These are phyloP conservation scores for Sugiyamaella floridensis DNA, from an alignment of 805 yeast genomes.

Conservation along the genomic window DNA sequence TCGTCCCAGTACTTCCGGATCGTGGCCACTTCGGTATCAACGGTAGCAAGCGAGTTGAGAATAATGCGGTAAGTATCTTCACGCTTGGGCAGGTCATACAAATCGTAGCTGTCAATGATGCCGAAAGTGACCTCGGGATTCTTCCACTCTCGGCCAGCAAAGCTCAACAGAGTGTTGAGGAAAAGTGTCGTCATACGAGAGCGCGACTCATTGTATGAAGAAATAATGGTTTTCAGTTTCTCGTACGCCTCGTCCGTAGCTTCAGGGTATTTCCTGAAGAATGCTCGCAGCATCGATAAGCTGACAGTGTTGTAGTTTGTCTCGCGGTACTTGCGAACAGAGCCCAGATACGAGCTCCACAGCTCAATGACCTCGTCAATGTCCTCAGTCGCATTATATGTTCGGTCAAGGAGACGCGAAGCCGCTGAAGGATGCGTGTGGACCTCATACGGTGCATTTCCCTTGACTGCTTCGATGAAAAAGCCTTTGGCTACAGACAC, in stretches of 20 bases:
- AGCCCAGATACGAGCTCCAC: constrained; percentile 41
- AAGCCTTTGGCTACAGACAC: constrained; percentile 64
- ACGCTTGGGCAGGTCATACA: constrained; percentile 52
- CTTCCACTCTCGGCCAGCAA: constrained; percentile 51
- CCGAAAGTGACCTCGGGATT: constrained; percentile 56
- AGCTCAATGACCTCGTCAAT: constrained; percentile 54
- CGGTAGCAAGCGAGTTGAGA: constrained; percentile 64
- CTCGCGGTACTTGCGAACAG: constrained; percentile 13
- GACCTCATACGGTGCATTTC: constrained; percentile 66
- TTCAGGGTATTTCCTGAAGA: constrained; percentile 52
- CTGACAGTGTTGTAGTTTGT: constrained; percentile 41
- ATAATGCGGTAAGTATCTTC: constrained; percentile 66
- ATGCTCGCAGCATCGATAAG: constrained; percentile 62
- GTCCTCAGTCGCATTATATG: constrained; percentile 37
- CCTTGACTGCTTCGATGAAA: constrained; percentile 62
- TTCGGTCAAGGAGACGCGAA: constrained; percentile 53
- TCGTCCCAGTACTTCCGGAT: constrained; percentile 51
- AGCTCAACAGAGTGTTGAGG: constrained; percentile 66
- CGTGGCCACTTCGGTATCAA: constrained; percentile 47
- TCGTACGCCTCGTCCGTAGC: constrained; percentile 48
- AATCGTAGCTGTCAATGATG: constrained; percentile 51
- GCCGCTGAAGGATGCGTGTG: constrained; percentile 69
- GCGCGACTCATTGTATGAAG: constrained; percentile 48
- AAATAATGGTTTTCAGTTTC: constrained; percentile 50
- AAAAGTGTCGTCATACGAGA: constrained; percentile 69